Conservation (phyloP, 805 yeast genomes). For the Saccharomyces kudriavzevii region DNA sequence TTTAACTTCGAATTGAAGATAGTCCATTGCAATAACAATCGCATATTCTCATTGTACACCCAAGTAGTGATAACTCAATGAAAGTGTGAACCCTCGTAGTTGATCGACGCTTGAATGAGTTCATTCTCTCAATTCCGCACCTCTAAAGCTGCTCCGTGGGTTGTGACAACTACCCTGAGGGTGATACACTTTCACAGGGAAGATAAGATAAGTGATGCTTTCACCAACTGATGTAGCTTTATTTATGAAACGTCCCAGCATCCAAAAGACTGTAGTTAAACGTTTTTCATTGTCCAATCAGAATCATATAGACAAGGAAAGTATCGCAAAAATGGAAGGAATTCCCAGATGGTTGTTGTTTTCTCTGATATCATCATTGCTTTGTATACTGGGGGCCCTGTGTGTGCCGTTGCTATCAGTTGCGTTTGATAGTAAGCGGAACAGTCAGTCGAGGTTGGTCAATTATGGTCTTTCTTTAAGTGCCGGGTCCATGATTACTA, state of each 20-base stretch:
- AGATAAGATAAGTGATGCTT: neutral
- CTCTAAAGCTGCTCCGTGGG: neutral
- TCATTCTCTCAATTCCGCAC: neutral
- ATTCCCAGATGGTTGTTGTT: conserved; percentile 28
- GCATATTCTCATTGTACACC: neutral
- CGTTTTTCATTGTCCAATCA: neutral
- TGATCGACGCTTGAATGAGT: neutral
- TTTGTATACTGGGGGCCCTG: conserved; percentile 66
- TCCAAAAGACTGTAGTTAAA: neutral
- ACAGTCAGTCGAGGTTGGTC: conserved; percentile 47
- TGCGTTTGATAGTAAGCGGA: conserved; percentile 10
- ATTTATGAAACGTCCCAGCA: neutral
- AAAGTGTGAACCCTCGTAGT: neutral
- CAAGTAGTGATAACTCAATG: neutral
- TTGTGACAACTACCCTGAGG: neutral
- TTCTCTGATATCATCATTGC: conserved; percentile 52
- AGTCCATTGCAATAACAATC: neutral
- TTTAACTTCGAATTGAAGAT: neutral
- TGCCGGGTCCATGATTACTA: conserved; percentile 74
- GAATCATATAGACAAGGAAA: neutral
- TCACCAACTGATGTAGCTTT: neutral
- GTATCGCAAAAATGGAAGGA: neutral
- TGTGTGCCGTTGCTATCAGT: conserved; percentile 38
- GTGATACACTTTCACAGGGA: neutral
- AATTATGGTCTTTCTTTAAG: conserved; percentile 69